A percentile compares a stretch with the other conserved stretches of the same genome.
phyloP scores from a whole-genome alignment of 2,329 filamentous ascomycete genomes.

The Laburnicola sp. region DNA sequence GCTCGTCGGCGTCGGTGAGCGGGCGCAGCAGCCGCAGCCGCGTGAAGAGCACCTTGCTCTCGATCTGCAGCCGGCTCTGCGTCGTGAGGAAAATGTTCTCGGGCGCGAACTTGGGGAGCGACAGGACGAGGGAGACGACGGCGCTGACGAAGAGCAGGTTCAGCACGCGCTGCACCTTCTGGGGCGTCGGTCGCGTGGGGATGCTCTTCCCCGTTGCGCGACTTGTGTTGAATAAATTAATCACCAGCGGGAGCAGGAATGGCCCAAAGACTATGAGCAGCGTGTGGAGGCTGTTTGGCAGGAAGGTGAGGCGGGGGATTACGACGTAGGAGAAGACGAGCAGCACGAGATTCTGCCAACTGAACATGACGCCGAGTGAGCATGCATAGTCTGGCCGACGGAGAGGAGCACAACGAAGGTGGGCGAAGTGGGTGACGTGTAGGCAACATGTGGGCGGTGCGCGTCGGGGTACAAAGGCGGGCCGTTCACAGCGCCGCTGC shows the following conservation, averaged over 20 bases:
- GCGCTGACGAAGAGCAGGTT: conserved; percentile 61
- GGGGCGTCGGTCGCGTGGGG: conserved; percentile 60
- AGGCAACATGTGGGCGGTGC: no score
- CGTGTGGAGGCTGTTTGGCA: conserved; percentile 37
- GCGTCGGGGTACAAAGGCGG: no score
- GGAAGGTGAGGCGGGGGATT: conserved; percentile 44
- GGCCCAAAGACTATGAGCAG: conserved; percentile 64
- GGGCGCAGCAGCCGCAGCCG: conserved; percentile 66
- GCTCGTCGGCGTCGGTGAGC: conserved; percentile 63
- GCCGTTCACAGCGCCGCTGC: no score
- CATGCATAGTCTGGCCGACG: no score
- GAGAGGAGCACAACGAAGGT: no score
- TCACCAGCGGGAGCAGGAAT: conserved; percentile 67
- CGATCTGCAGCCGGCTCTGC: conserved; percentile 78
- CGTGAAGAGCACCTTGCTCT: conserved; percentile 81
- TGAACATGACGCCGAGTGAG: conserved; percentile 31
- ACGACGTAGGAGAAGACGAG: conserved; percentile 40
- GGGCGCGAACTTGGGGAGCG: conserved; percentile 68
- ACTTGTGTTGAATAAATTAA: conserved; percentile 66
- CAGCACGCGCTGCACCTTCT: conserved; percentile 60
- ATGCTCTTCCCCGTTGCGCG: conserved; percentile 47
- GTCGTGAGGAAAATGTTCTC: conserved; percentile 82
- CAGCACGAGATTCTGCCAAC: conserved; percentile 36
- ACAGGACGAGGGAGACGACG: conserved; percentile 60
- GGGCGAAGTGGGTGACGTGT: no score